Evolutionary conservation across 805 yeast genomes (phyloP), one percentile per base, ranked within the genome.

Genomic region (Isabelozyma heimii): DNA sequence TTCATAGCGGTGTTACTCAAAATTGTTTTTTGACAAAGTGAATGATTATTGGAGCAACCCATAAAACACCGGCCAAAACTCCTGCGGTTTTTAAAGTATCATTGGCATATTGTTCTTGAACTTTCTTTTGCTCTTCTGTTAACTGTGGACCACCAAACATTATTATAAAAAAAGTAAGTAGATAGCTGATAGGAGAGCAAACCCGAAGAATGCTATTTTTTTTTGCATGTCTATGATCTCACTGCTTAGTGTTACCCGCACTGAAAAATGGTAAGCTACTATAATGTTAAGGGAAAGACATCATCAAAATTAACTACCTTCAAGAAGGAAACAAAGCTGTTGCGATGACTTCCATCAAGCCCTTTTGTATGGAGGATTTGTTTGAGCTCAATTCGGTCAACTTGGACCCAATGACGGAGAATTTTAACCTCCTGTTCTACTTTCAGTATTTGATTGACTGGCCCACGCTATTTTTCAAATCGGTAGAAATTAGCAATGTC

Each of bases 391-490:
- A 89, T 59, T 69, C 87, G 4, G 83, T 91, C 43, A 94, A 94
- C 63, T 68, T 94, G 16, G 99, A 94, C 59, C 86, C 87, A 0
- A 76, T 94, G 46, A 94, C 99, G 0, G 99, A 94, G 60, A 94
- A 92, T 70, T 94, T 89, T 71, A 85, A 91, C 42, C 66, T 88
- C 7, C 85, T 83, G 43, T 94, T 91, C 63, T 94, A 94, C 62
- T 77, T 88, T 14, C 89, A 89, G 56, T 94, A 94, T 60, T 72
- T 94, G 47, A 77, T 83, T 8, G 76, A 81, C 46, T 91, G 97
- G 97, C 98, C 99, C 6, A 78, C 90, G 33, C 71, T 94, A 42
- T 87, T 91, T 67, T 92, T 91, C 79, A 87, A 90, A 62, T 81
- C 91, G 9, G 71, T 70, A 2, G 84, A 80, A 53, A 60, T 72